Conservation (phyloP, 129 eudicot species). For the Helianthus annuus region HanXRQr2.0-SUNRISE NC_035446.2:171858215-171858714, state of each 20-base stretch:
- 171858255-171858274: too few relatives aligned
- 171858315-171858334: neutral
- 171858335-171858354: neutral
- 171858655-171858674: neutral
- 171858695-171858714: conserved; percentile 77
- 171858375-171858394: too few relatives aligned
- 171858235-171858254: too few relatives aligned
- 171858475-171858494: neutral
- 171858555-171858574: neutral
- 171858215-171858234: too few relatives aligned
- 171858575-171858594: neutral
- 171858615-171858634: conserved; percentile 8
- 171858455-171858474: neutral
- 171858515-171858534: neutral
- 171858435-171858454: neutral
- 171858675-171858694: conserved; percentile 30
- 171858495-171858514: neutral
- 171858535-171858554: neutral
- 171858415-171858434: neutral
- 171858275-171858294: too few relatives aligned
- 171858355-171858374: too few relatives aligned
- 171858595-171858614: neutral
- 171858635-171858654: conserved; percentile 32
- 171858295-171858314: neutral
- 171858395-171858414: too few relatives aligned